A percentile compares a stretch with the other conserved stretches of the same genome.
Conservation (phyloP, 2,329 filamentous ascomycete species). For the Neopestalotiopsis rosae region DNA sequence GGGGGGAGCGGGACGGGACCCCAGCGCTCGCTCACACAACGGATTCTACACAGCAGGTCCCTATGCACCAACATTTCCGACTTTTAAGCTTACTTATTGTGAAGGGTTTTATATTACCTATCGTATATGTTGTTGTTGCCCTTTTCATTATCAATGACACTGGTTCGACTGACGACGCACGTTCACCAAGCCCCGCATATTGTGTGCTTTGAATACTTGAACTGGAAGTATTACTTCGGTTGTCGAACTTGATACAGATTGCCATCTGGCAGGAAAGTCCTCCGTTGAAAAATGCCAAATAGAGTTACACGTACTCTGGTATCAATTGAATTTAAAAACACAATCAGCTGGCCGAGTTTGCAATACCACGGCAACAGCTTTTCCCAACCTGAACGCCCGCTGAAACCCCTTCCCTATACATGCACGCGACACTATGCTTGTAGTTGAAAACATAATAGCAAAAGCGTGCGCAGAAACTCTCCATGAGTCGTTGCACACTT, state of each 20-base stretch:
- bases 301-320: background rate
- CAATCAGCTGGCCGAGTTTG: background rate
- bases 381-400: conserved; percentile 13
- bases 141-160: background rate
- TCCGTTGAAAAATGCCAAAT: background rate
- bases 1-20: background rate
- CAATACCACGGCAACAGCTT: background rate
- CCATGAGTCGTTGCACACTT: background rate
- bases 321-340: background rate
- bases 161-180: background rate
- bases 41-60: background rate
- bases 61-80: background rate
- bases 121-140: no score
- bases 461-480: background rate
- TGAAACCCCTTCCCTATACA: conserved; percentile 3
- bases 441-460: background rate
- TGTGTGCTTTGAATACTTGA: background rate
- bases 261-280: background rate
- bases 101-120: no score
- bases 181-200: background rate
- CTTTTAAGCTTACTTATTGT: no score
- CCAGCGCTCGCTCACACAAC: background rate
- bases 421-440: background rate
- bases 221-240: background rate
- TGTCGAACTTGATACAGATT: background rate